A percentile compares a stretch with the other conserved stretches of the same genome.
These are phyloP conservation scores for Termitomyces heimii DNA, from an alignment of 768 basidiomycete species.

Conservation along the genomic window DNA sequence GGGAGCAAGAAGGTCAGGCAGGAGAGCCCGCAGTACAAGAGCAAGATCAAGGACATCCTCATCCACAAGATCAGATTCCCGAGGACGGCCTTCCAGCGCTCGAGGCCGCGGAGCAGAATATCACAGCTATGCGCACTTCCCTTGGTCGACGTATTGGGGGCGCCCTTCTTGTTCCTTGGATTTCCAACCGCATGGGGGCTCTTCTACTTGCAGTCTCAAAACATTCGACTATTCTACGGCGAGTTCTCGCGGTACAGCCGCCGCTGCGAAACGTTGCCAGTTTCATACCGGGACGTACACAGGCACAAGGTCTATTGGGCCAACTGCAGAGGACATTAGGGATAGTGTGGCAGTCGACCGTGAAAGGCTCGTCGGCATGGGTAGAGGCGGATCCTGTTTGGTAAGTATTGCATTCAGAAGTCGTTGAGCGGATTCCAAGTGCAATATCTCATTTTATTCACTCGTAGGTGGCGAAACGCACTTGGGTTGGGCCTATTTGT, in stretches of 20 bases:
- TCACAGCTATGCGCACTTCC: slow-evolving; percentile 51
- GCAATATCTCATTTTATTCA: background rate
- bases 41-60: slow-evolving; percentile 16
- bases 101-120: slow-evolving; percentile 50
- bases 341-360: slow-evolving; percentile 40
- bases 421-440: background rate
- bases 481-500: slow-evolving; percentile 65
- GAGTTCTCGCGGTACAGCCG: slow-evolving; percentile 30
- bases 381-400: slow-evolving; percentile 69
- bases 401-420: slow-evolving; percentile 25
- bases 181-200: slow-evolving; percentile 61
- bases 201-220: slow-evolving; percentile 51
- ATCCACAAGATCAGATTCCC: slow-evolving; percentile 21
- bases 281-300: slow-evolving; percentile 6
- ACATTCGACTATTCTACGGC: slow-evolving; percentile 32
- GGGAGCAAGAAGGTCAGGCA: slow-evolving; percentile 13
- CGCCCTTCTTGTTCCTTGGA: slow-evolving; percentile 60
- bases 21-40: slow-evolving; percentile 5
- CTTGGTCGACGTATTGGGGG: slow-evolving; percentile 66
- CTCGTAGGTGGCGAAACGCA: slow-evolving; percentile 57
- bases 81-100: slow-evolving; percentile 31
- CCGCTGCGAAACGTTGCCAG: slow-evolving; percentile 14
- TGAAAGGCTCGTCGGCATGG: slow-evolving; percentile 58
- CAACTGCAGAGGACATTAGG: slow-evolving; percentile 23
- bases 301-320: slow-evolving; percentile 10